Evolutionary conservation across 441 rosid species (phyloP).

Genomic region (Corymbia calophylla): DNA sequence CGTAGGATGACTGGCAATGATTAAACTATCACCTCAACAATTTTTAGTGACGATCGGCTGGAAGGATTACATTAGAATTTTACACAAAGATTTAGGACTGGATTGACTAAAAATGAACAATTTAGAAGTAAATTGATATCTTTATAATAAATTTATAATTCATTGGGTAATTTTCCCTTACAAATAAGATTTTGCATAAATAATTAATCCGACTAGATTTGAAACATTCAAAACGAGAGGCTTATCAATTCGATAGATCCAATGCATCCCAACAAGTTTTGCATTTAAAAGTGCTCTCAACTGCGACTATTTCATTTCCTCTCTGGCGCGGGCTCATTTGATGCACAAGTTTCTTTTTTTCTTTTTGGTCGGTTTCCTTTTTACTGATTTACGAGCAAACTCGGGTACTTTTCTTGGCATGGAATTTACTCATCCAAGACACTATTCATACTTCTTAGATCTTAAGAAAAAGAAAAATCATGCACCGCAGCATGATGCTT

Average conservation of each 20-base stretch:
- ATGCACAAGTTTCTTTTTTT: background rate
- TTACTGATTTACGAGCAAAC: background rate
- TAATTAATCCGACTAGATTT: background rate
- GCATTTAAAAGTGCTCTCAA: background rate
- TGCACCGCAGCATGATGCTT: background rate
- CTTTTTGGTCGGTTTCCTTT: no score
- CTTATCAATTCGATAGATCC: background rate
- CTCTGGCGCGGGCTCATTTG: no score
- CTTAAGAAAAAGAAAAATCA: background rate
- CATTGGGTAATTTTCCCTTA: background rate
- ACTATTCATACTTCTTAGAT: background rate
- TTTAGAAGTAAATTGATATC: background rate
- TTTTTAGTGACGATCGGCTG: fast-evolving
- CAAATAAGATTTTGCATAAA: background rate
- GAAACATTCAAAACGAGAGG: background rate
- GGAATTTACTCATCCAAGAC: background rate
- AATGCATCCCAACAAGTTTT: background rate
- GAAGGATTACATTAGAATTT: background rate
- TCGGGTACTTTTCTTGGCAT: background rate
- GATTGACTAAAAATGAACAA: background rate
- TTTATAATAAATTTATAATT: fast-evolving
- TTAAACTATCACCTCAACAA: fast-evolving
- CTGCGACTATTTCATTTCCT: background rate
- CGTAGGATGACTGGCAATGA: fast-evolving
- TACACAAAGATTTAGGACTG: background rate